Percentiles rank a stretch among this genome's conserved stretches.
Evolutionary conservation across 371 early-diverging fungal species (phyloP).

Genomic region (Mortierella sp.): DNA sequence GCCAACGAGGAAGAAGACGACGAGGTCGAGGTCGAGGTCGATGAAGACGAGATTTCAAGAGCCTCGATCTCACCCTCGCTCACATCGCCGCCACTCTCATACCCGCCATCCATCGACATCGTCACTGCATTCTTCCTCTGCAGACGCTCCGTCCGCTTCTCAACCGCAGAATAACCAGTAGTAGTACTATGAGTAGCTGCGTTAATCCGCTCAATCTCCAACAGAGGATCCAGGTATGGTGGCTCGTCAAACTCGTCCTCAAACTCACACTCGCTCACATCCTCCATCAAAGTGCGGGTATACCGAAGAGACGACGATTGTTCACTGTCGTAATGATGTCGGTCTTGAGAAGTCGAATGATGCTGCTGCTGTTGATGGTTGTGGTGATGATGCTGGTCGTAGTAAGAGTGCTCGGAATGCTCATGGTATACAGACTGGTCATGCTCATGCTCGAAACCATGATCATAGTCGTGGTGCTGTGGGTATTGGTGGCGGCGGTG

Average conservation of each 20-base stretch:
- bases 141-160: neutral
- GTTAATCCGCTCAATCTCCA: constrained; percentile 6
- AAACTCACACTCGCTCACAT: constrained; percentile 21
- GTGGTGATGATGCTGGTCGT: neutral
- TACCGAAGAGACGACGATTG: neutral
- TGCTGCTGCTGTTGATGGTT: constrained; percentile 1
- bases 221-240: constrained; percentile 24
- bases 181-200: no score
- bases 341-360: neutral
- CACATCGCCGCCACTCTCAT: constrained; percentile 3
- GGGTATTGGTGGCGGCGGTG: neutral
- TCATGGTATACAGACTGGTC: neutral
- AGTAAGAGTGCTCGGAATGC: neutral
- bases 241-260: constrained; percentile 35
- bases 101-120: neutral
- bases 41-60: neutral
- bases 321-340: neutral
- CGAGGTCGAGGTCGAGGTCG: neutral
- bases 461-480: neutral
- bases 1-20: neutral
- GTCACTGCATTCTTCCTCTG: neutral
- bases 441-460: neutral
- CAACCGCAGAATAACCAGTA: neutral
- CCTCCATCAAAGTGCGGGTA: constrained; percentile 3
- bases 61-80: constrained; percentile 7